Evolutionary conservation across 2,329 filamentous ascomycete species (phyloP), one percentile per base, ranked within the genome.

Genomic region (Orbilia javanica): DNA sequence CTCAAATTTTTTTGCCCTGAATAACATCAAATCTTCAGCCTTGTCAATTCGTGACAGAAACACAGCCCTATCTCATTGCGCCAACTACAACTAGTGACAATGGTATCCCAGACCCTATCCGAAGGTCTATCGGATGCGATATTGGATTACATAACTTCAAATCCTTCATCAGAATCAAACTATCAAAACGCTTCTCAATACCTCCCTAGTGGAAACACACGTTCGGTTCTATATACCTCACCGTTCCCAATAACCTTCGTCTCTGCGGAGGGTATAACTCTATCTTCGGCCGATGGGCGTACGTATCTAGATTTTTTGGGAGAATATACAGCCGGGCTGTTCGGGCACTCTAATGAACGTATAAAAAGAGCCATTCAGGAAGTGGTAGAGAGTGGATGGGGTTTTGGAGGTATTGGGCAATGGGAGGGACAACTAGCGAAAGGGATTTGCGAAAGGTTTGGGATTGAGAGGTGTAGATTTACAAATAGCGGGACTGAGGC

Each of bases 401-500:
- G 86, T 74, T 85, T 89, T 15, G 88, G 90, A 4, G 87, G 85
- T 0, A 87, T 87, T 1, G 88, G 86, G 36, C 79, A 82, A 10
- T 84, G 87, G 60, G 90, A 92, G 82, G 83, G 84, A 7, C 80
- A 84, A 15, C 84, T 89, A 22, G 90, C 89, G 0, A 80, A 83
- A 8, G 81, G 86, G n/a, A 82, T 91, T n/a, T 87, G 86, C 71
- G 80, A 83, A 8, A 85, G 89, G 2, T 90, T 91, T 80, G 81
- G 82, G 0, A 83, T 91, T 4, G 88, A 89, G 5, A 85, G 86
- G 11, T 83, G 91, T 2, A 86, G 90, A 0, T 91, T 91, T 82
- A 86, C 88, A 48, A 91, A 91, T 82, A 90, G 88, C 0, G 90
- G 90, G 1, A 92, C 90, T 0, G 90, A 91, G 82, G 89, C 89